A percentile compares a stretch with the other conserved stretches of the same genome.
Evolutionary conservation across 139 green algal species (phyloP).

Genomic region (Auxenochlorella protothecoides): DNA sequence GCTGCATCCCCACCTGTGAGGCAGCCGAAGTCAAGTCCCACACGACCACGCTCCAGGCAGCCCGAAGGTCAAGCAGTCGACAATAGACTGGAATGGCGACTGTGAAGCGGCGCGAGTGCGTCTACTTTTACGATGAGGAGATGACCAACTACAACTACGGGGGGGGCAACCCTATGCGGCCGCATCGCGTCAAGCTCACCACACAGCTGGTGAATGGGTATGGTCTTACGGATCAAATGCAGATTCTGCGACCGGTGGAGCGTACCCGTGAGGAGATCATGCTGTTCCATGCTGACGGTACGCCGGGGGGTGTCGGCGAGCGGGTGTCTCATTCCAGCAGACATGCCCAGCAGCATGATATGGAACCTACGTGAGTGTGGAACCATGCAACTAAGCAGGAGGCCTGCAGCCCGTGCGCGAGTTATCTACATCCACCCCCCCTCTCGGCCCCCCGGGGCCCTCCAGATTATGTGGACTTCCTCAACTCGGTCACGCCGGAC

Average conservation of each 20-base stretch:
- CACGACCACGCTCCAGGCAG: no score
- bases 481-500: slow-evolving; percentile 84
- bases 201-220: slow-evolving; percentile 90
- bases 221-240: slow-evolving; percentile 68
- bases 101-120: not conserved
- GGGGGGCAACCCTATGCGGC: slow-evolving; percentile 81
- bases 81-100: not conserved
- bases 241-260: slow-evolving; percentile 56
- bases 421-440: not conserved
- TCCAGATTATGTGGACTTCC: slow-evolving; percentile 95
- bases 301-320: slow-evolving; percentile 1
- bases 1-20: no score
- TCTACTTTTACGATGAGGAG: slow-evolving; percentile 11
- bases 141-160: slow-evolving; percentile 48
- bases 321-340: not conserved
- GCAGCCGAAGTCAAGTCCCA: no score
- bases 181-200: slow-evolving; percentile 89
- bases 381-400: no score
- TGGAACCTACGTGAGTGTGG: no score
- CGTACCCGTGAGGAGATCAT: slow-evolving; percentile 61
- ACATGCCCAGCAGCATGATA: no score
- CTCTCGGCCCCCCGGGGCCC: not conserved
- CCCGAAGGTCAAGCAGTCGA: no score
- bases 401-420: no score
- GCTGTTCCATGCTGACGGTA: slow-evolving; percentile 90